Base-by-base conservation (phyloP, 1,139 yeast species). In the Debaryomyces psychrophilus region DNA sequence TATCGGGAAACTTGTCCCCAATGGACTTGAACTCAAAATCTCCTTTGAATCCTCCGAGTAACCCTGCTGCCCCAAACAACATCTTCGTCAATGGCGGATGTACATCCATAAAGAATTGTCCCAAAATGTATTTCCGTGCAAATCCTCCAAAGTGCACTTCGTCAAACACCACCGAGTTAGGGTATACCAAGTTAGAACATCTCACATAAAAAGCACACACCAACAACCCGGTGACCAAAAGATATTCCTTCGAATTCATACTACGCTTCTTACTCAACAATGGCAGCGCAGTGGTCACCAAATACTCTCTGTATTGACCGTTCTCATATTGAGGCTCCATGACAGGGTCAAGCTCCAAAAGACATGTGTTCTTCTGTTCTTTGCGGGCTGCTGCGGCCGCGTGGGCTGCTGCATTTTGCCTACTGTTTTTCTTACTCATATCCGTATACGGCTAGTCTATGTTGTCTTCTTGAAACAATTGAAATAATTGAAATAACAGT, bases 51-150 rank as follows among this genome's bases (percentile, higher is more conserved):
- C 96, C 96, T 44, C 86, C 90, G 26, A 87, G 53, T 39, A 78
- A 68, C 1, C 82, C 92, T 39, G 88, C 82, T 35, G 87, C 89
- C 2, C 95, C 96, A 67, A 81, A 87, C 47, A 90, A 68, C 88
- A 90, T 83, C 68, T 90, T 90, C 42, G 96, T 95, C 60, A 90
- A 76, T 4, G 97, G 97, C 23, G 97, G 97, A 65, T 90, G 97
- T 46, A 90, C 96, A 67, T 90, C 97, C 88, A 90, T 85, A 69
- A 90, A 90, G 67, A 77, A 88, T 17, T 68, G 69, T 33, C 93
- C 90, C 53, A 76, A 70, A 51, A 88, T 83, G 68, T 88, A 88
- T 61, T 86, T 83, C 50, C 81, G 73, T 34, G 95, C 88, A 67
- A 86, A 86, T 18, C 88, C 89, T 48, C 95, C 95, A 52, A 86